Percentiles rank a stretch among this genome's conserved stretches.
Conservation (phyloP, 768 basidiomycete genomes). For the Dentipellis sp. region DNA sequence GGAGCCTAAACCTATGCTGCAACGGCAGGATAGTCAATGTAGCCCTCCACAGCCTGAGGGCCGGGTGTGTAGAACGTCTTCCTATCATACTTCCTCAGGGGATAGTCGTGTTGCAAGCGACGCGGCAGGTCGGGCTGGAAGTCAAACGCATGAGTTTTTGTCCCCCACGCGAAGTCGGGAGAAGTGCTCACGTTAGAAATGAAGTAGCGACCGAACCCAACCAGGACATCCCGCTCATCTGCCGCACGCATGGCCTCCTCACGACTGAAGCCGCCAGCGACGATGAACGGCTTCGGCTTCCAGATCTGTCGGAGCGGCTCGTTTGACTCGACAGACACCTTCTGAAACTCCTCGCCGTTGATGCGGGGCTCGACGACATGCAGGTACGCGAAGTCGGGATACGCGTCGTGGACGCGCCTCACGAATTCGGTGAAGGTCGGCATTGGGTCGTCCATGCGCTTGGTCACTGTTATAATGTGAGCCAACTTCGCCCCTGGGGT, state of each 20-base stretch:
- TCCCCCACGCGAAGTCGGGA: too few species aligned
- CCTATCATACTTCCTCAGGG: conserved; percentile 1
- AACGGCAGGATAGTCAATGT: conserved; percentile 4
- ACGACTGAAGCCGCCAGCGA: conserved; percentile 14
- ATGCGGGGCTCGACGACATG: background rate
- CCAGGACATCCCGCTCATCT: conserved; percentile 11
- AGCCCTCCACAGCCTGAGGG: background rate
- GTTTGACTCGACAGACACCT: background rate
- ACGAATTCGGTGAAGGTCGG: conserved; percentile 19
- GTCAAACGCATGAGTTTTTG: background rate
- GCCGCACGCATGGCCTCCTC: conserved; percentile 11
- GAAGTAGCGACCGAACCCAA: conserved; percentile 19
- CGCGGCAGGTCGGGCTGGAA: conserved; percentile 11
- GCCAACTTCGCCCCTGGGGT: background rate
- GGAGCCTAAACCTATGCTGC: too few species aligned
- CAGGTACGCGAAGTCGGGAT: conserved; percentile 10
- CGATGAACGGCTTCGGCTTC: conserved; percentile 6
- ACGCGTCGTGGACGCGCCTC: conserved; percentile 11
- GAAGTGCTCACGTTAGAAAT: conserved; percentile 20
- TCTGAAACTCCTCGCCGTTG: background rate
- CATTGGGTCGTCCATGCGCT: conserved; percentile 17
- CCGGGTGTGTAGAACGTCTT: conserved; percentile 1
- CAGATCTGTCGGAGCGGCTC: conserved; percentile 14
- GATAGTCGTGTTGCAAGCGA: conserved; percentile 1
- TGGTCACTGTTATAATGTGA: background rate